Base-by-base conservation (phyloP, 2,329 filamentous ascomycete genomes). In the Exophiala xenobiotica region DNA sequence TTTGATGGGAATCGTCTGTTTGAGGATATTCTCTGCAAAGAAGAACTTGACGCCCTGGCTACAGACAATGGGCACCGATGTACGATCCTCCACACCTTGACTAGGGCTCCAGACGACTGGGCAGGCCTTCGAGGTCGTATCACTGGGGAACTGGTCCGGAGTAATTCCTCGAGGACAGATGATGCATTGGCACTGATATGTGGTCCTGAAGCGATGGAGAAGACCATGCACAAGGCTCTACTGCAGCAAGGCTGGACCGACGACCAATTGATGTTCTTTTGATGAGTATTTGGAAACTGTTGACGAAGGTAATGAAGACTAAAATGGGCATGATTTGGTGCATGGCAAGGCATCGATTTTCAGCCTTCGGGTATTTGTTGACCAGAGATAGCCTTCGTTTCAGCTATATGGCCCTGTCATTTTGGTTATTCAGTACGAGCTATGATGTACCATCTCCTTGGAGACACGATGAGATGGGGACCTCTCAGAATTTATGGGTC, bases 1-100 rank as follows among this genome's bases (percentile, higher is more conserved):
- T 72, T 96, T 0, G 78, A 95, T 63, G 89, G 90, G 0, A 96
- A 96, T 62, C 75, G 88, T 9, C 64, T 76, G 5, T 80, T 88
- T 46, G 83, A 86, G 57, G 91, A 96, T 65, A 95, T 96, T n/a
- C 74, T 96, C 0, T 90, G 87, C 64, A 81, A 78, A 54, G 70
- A 76, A 1, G 87, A 95, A 51, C 74, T 96, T 2, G 89, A 95
- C 63, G 64, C 53, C 0, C 76, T 90, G 62, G 78, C 77, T 0
- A 67, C 61, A 2, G 72, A 70, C 0, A 81, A 85, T 46, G 66
- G 69, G 16, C 73, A 79, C 3, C 78, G 77, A 60, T 89, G 82
- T 57, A 79, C 76, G 50, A 65, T 95, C 9, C 61, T 89, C 4
- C 81, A 95, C 66, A 85, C 85, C 0, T 76, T 96, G 22, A 87